Evolutionary conservation across 2,329 filamentous ascomycete genomes (phyloP).

Genomic region (Fusarium caatingaense): DNA sequence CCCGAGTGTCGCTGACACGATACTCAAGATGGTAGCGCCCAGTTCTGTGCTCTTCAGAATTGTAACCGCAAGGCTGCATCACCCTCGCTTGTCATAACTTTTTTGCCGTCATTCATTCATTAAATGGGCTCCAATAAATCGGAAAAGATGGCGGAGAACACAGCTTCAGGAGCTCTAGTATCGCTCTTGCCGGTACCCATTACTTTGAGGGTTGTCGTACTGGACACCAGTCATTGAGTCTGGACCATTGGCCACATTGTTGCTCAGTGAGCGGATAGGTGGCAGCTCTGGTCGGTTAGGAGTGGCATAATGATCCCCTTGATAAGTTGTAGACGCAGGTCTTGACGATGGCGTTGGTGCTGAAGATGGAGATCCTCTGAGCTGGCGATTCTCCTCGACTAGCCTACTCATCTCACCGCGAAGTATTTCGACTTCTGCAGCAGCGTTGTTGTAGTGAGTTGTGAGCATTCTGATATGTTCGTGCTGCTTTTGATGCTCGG

Average conservation of each 20-base stretch:
- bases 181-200: constrained; percentile 59
- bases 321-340: constrained; percentile 43
- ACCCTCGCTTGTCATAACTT: constrained; percentile 40
- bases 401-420: constrained; percentile 62
- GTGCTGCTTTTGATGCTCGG: constrained; percentile 67
- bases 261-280: constrained; percentile 65
- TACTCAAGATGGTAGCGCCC: constrained; percentile 19
- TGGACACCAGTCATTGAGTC: constrained; percentile 76
- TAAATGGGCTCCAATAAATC: constrained; percentile 32
- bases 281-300: constrained; percentile 64
- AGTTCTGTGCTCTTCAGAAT: constrained; percentile 14
- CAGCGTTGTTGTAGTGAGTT: constrained; percentile 56
- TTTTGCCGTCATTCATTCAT: constrained; percentile 46
- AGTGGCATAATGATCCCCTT: constrained; percentile 48
- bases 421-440: constrained; percentile 60
- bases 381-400: constrained; percentile 61
- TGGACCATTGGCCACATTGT: constrained; percentile 56
- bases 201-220: constrained; percentile 64
- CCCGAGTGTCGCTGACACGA: constrained; percentile 14
- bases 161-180: constrained; percentile 43
- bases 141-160: constrained; percentile 15
- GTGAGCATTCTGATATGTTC: constrained; percentile 62
- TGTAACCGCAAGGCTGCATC: constrained; percentile 26
- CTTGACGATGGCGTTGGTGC: constrained; percentile 19
- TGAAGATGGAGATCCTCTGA: constrained; percentile 51